Evolutionary conservation across 768 basidiomycete species (phyloP).

Genomic region (Tulasnella sp.): DNA sequence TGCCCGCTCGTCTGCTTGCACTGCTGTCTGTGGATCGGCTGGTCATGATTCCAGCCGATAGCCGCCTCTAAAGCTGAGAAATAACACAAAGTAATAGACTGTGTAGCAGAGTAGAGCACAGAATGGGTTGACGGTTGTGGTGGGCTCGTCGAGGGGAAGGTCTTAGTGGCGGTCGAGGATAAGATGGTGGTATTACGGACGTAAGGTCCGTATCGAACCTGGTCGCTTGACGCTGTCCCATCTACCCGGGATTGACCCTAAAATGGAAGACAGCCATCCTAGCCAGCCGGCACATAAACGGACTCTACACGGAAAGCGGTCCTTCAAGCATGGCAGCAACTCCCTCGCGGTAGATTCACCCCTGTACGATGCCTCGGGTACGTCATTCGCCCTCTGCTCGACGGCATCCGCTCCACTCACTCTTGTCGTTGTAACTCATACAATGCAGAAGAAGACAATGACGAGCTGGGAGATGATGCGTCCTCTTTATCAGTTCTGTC

Average conservation of each 20-base stretch:
- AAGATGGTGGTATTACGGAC: too few species aligned
- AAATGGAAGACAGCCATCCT: not conserved
- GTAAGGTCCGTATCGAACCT: too few species aligned
- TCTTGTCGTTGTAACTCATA: not conserved
- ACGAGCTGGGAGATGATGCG: conserved; percentile 2
- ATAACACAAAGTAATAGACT: too few species aligned
- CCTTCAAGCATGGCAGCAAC: not conserved
- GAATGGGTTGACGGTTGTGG: too few species aligned
- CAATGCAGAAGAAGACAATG: conserved; percentile 10
- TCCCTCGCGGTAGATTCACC: conserved; percentile 1
- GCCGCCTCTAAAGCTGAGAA: too few species aligned
- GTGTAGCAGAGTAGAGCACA: too few species aligned
- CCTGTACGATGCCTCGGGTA: conserved; percentile 11
- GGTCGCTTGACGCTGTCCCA: too few species aligned
- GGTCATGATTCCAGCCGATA: too few species aligned
- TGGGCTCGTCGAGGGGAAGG: too few species aligned
- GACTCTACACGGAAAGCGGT: not conserved
- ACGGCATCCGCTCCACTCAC: not conserved
- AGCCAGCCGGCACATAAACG: not conserved
- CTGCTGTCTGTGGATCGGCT: conserved; percentile 64
- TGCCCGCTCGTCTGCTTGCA: conserved; percentile 58
- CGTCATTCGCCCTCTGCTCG: not conserved
- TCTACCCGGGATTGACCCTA: too few species aligned
- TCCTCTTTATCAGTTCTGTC: not conserved
- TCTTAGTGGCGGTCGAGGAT: too few species aligned